Evolutionary conservation across 305 asterid species (phyloP).

Genomic region (Fraxinus platypoda): DNA sequence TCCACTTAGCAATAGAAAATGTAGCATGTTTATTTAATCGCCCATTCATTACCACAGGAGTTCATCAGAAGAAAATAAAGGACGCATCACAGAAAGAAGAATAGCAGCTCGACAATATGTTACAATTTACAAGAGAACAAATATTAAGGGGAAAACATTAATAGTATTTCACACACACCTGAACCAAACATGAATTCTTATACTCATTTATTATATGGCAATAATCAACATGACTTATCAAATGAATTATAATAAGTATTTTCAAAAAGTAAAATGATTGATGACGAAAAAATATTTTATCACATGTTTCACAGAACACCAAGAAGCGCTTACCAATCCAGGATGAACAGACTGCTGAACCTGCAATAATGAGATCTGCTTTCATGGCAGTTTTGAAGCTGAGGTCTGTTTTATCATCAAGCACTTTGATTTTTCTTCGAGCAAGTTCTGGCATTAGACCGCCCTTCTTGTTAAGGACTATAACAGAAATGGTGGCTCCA

Average conservation of each 20-base stretch:
- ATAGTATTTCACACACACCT: background rate
- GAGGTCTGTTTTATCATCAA: slow-evolving; percentile 69
- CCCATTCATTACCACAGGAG: background rate
- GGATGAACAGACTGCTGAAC: slow-evolving; percentile 91
- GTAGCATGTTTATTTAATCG: background rate
- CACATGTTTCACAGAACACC: background rate
- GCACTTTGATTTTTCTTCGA: slow-evolving; percentile 89
- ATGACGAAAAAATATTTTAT: slow-evolving; percentile 18
- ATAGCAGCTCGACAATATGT: background rate
- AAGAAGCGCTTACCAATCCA: slow-evolving; percentile 81
- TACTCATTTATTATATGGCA: background rate
- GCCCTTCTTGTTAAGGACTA: slow-evolving; percentile 81
- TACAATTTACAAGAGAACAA: background rate
- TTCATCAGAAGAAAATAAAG: background rate
- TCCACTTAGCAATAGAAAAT: background rate
- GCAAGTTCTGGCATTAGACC: slow-evolving; percentile 83
- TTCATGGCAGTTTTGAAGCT: slow-evolving; percentile 95
- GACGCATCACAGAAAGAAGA: background rate
- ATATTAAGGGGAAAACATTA: background rate
- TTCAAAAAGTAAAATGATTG: background rate
- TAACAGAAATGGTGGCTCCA: slow-evolving; percentile 85
- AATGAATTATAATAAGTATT: background rate
- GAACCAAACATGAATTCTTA: background rate
- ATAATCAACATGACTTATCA: background rate
- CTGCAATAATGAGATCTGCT: slow-evolving; percentile 94